Evolutionary conservation across 768 basidiomycete genomes (phyloP), one percentile per base, ranked within the genome.

Genomic region (Collybiopsis confluens): DNA sequence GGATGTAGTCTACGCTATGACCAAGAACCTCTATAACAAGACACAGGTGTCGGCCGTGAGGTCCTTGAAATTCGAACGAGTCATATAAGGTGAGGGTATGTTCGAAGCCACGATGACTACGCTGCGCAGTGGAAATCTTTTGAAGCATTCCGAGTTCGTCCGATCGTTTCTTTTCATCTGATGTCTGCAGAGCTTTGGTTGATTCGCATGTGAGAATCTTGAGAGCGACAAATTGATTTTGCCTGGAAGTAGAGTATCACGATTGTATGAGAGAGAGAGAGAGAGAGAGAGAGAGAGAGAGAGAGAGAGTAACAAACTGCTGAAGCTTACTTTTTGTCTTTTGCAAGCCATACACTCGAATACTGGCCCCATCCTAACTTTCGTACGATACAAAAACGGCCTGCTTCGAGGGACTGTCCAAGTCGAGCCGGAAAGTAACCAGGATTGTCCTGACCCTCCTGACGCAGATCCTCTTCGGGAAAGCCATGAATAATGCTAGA

Each of bases 1-100:
- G 41, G 16, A 42, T 16, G 41, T 42, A n/a, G 23, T 42, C 41
- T 16, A 42, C 41, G 41, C 41, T 42, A 23, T 23, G 23, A 5
- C n/a, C 41, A 13, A 90, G 76, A 37, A 88, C 87, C 65, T 90
- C 88, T 63, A 86, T 87, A 26, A 88, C 86, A 85, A 91, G 87
- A 75, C 88, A 90, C 58, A 91, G 83, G 68, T 91, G 88, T 24
- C 73, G 79, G 41, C 89, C 89, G 67, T 89, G 86, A 23, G 83
- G 83, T 11, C 86, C 87, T 48, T 79, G 79, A 69, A 90, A 83
- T 45, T 78, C 75, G 67, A 90, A 90, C 63, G 86, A 83, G 69
- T 90, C 89, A 46, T 90, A 80, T 60, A 90, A 81, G 18, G 79
- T 81, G 63, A 88, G 82, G 63, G 88, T 86, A 60, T 90, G 89